A percentile compares a stretch with the other conserved stretches of the same genome.
phyloP scores from a whole-genome alignment of 2,329 filamentous ascomycete species.

The Ophiostoma quercus region DNA sequence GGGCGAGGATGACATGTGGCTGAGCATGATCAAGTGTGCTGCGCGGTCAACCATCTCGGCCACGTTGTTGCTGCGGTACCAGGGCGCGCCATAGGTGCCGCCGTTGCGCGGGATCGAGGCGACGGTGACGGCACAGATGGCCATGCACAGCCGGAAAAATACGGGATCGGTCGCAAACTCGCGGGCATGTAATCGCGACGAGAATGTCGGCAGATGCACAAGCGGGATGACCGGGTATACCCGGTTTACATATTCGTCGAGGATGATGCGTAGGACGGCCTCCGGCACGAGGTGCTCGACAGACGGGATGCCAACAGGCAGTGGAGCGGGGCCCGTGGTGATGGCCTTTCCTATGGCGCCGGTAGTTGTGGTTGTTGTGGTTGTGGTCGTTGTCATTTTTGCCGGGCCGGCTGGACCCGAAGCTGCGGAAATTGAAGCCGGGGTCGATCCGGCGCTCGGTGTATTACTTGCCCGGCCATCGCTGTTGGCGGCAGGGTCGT shows the following conservation, averaged over 20 bases:
- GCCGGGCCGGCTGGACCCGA: neutral
- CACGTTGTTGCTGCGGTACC: slow-evolving; percentile 13
- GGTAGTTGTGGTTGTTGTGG: neutral
- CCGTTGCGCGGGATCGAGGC: slow-evolving; percentile 28
- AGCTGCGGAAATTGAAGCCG: neutral
- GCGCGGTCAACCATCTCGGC: slow-evolving; percentile 18
- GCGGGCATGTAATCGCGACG: slow-evolving; percentile 17
- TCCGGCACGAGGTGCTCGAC: slow-evolving; percentile 28
- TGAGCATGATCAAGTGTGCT: slow-evolving; percentile 16
- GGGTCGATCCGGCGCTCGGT: neutral
- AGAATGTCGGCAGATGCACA: slow-evolving; percentile 27
- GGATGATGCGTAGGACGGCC: slow-evolving; percentile 25
- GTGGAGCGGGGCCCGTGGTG: slow-evolving; percentile 7
- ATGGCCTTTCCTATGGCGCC: slow-evolving; percentile 3
- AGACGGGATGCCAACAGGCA: slow-evolving; percentile 21
- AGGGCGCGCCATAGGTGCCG: slow-evolving; percentile 22
- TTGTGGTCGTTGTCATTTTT: neutral
- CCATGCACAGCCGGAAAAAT: slow-evolving; percentile 29
- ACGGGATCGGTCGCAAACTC: slow-evolving; percentile 26
- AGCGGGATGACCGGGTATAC: slow-evolving; percentile 29
- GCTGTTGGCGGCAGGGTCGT: neutral
- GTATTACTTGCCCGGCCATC: neutral
- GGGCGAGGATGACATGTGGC: slow-evolving; percentile 10
- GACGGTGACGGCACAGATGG: slow-evolving; percentile 29
- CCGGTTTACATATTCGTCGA: slow-evolving; percentile 27